Evolutionary conservation across 768 basidiomycete genomes (phyloP), one percentile per base, ranked within the genome.

Genomic region (Boletus edulis): DNA sequence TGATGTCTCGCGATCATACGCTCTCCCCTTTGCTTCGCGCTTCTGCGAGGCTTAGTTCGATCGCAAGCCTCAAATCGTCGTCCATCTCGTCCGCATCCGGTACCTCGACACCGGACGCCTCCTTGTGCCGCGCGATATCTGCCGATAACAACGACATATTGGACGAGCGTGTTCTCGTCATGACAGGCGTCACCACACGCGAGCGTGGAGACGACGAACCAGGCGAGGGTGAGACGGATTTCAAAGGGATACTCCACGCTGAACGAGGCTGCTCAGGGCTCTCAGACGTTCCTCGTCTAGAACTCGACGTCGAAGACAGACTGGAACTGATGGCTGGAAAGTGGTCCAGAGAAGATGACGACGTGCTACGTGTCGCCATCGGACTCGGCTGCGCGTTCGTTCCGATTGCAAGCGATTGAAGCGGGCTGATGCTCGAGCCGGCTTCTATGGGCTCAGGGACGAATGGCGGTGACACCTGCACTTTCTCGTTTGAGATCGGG

Each of bases 11-110:
- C 27, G 4, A 46, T 62, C 54, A 68, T 15, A 46, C 49, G 7
- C 18, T 34, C 3, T 60, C 52, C 0, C 45, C 60, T 24, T 41
- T 58, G 38, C 63, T 63, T 40, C 37, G 55, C 2, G 59, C 64
- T 49, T 90, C 89, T 1, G 80, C 85, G 24, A 90, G 75, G 65
- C 89, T 90, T 67, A 90, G 65, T 68, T 85, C 84, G 13, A 90
- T 78, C 12, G 82, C 87, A 58, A 83, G 78, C 46, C 70, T 76
- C 66, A 90, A 60, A 59, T 89, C 87, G 15, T 81, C 85, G 54
- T 90, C 86, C 60, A 83, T 76, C 15, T 79, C 77, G 11, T 76
- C 76, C 7, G 15, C 4, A 32, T 55, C 51, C 4, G 17, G 31
- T 12, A 11, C 38, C 20, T 49, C 57, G 4, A 42, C 52, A 12